Percentiles rank a stretch among this genome's conserved stretches.
These are phyloP conservation scores for Pyrenophora seminiperda DNA, from an alignment of 2,329 filamentous ascomycete genomes.

Conservation along the genomic window DNA sequence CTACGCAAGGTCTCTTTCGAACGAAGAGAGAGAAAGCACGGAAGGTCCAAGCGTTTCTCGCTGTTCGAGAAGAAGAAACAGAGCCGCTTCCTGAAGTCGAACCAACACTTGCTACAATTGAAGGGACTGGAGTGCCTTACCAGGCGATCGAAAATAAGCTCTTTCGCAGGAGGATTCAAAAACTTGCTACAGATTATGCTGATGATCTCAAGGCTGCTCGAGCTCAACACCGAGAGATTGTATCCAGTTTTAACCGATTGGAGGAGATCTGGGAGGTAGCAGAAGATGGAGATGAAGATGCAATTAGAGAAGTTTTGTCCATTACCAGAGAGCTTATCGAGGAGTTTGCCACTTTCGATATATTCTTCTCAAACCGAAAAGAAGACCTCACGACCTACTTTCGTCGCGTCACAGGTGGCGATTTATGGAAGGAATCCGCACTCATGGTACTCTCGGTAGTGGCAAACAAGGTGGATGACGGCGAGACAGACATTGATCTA, in stretches of 20 bases:
- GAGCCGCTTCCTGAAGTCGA: conserved; percentile 9
- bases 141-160: conserved; percentile 36
- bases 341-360: conserved; percentile 64
- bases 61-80: conserved; percentile 23
- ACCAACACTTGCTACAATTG: conserved; percentile 25
- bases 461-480: conserved; percentile 44
- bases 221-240: conserved; percentile 46
- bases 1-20: conserved; percentile 38
- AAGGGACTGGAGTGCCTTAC: conserved; percentile 38
- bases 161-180: conserved; percentile 38
- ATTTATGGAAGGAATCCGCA: conserved; percentile 43
- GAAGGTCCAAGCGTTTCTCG: conserved; percentile 37
- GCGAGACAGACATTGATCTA: conserved; percentile 34
- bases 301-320: conserved; percentile 62
- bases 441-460: conserved; percentile 43
- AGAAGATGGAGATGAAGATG: conserved; percentile 56
- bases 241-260: conserved; percentile 53
- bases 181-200: conserved; percentile 28
- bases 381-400: conserved; percentile 49
- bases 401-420: conserved; percentile 37
- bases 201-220: conserved; percentile 52
- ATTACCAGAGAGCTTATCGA: conserved; percentile 63
- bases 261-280: conserved; percentile 49
- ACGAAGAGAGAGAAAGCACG: conserved; percentile 28
- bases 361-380: conserved; percentile 60